These are phyloP conservation scores for Cyclotella distinguenda DNA, from an alignment of 108 stramenopile species.

Conservation along the genomic window DNA sequence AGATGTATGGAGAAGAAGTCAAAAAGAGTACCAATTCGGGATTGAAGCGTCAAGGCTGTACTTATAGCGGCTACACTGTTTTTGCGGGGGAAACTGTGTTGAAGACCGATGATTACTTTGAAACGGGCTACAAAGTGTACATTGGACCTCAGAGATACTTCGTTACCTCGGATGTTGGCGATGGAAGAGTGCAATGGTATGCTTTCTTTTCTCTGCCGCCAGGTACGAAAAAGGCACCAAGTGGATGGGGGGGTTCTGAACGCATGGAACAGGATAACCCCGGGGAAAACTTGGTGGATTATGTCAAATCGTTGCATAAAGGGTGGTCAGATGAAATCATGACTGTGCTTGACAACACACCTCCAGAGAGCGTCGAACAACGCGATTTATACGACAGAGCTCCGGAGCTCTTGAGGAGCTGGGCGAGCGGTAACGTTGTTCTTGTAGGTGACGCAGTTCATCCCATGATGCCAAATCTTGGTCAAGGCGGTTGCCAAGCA, in stretches of 20 bases:
- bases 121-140: slow-evolving; percentile 95
- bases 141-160: slow-evolving; percentile 96
- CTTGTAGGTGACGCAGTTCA: slow-evolving; percentile 93
- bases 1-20: slow-evolving; percentile 94
- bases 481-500: slow-evolving; percentile 95
- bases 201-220: slow-evolving; percentile 97
- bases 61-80: slow-evolving; percentile 96
- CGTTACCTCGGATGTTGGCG: slow-evolving; percentile 95
- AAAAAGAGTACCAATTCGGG: slow-evolving; percentile 57
- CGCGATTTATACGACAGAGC: slow-evolving; percentile 94
- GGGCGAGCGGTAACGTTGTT: slow-evolving; percentile 93
- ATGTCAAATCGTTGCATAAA: slow-evolving; percentile 88
- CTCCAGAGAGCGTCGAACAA: slow-evolving; percentile 92
- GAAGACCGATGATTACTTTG: slow-evolving; percentile 90
- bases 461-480: slow-evolving; percentile 98
- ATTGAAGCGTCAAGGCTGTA: slow-evolving; percentile 79
- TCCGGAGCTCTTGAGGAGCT: slow-evolving; percentile 88
- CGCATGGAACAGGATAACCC: slow-evolving; percentile 68
- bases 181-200: slow-evolving; percentile 97
- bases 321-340: slow-evolving; percentile 94
- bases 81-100: slow-evolving; percentile 94
- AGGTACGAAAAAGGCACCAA: slow-evolving; percentile 88
- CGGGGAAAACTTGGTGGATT: slow-evolving; percentile 85
- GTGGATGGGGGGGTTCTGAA: slow-evolving; percentile 79
- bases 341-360: slow-evolving; percentile 90